phyloP scores from a whole-genome alignment of 2,329 filamentous ascomycete species.

The Ustulina deusta region DNA sequence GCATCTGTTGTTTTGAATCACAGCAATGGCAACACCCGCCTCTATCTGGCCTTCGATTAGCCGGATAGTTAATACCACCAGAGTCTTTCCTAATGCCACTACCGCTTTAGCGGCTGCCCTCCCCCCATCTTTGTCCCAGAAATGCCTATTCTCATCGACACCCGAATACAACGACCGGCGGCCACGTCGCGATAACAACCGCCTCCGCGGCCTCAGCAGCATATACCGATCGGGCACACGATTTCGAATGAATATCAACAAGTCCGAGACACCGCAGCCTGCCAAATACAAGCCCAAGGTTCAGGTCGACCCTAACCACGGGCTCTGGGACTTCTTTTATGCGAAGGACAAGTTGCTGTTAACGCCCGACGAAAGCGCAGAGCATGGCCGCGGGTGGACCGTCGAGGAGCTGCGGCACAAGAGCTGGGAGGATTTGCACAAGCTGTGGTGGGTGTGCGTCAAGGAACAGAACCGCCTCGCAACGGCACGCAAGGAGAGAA shows the following conservation, averaged over 20 bases:
- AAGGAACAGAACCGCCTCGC: slow-evolving; percentile 90
- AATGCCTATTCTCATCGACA: slow-evolving; percentile 52
- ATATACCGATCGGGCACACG: slow-evolving; percentile 81
- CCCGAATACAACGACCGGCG: slow-evolving; percentile 47
- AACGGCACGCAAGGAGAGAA: slow-evolving; percentile 79
- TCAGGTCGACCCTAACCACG: slow-evolving; percentile 78
- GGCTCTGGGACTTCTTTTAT: slow-evolving; percentile 93
- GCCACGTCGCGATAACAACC: slow-evolving; percentile 77
- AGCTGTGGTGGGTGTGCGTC: slow-evolving; percentile 92
- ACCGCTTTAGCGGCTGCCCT: slow-evolving; percentile 36
- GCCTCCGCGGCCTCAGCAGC: slow-evolving; percentile 82
- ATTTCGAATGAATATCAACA: slow-evolving; percentile 78
- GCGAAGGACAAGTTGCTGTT: slow-evolving; percentile 74
- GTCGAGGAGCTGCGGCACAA: slow-evolving; percentile 88
- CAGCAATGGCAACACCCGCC: slow-evolving; percentile 49
- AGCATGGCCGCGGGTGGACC: slow-evolving; percentile 85
- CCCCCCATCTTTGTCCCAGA: slow-evolving; percentile 36
- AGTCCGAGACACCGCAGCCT: slow-evolving; percentile 79
- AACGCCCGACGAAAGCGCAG: slow-evolving; percentile 76
- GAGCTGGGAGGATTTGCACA: slow-evolving; percentile 93
- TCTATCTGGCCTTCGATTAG: slow-evolving; percentile 50
- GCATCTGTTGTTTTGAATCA: slow-evolving; percentile 30
- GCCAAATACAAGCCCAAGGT: slow-evolving; percentile 70
- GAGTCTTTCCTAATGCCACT: slow-evolving; percentile 33
- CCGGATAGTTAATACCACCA: slow-evolving; percentile 46